These are phyloP conservation scores for Vaccinium vitisidaea DNA, from an alignment of 148 eudicot species.

Conservation along the genomic window DNA sequence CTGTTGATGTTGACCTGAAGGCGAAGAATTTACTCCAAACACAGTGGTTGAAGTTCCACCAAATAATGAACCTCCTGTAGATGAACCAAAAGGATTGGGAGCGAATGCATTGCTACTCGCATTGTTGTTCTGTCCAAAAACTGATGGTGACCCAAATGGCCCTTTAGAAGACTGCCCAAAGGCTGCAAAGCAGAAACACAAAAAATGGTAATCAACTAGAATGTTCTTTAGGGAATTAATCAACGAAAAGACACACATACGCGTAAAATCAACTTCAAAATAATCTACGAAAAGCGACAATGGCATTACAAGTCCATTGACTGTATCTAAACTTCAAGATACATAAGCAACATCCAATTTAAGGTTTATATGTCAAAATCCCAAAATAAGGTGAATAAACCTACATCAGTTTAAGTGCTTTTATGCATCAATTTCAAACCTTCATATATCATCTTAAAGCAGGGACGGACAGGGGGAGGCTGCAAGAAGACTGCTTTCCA, in stretches of 20 bases:
- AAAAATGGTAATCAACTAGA: not conserved
- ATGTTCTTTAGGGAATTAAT: not conserved
- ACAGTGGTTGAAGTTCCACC: slow-evolving; percentile 22
- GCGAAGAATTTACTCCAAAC: slow-evolving; percentile 21
- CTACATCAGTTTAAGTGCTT: not conserved
- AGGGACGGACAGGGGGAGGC: not conserved
- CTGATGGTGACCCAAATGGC: slow-evolving; percentile 7
- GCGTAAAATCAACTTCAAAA: not conserved
- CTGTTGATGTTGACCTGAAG: slow-evolving; percentile 7
- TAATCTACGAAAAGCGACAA: not conserved
- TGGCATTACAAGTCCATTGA: not conserved
- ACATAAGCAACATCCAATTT: not conserved
- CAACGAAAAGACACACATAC: not conserved
- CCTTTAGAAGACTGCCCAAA: slow-evolving; percentile 9
- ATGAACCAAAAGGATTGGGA: slow-evolving; percentile 9
- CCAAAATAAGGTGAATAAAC: not conserved
- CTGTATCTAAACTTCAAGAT: not conserved
- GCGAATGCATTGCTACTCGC: slow-evolving; percentile 11
- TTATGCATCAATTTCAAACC: not conserved
- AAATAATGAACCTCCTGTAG: slow-evolving; percentile 4
- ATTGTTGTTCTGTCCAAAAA: slow-evolving; percentile 16
- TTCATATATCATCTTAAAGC: not conserved
- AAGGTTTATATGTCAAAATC: not conserved
- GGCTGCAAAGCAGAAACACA: slow-evolving; percentile 3
- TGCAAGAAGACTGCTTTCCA: not conserved